Evolutionary conservation across 2,329 filamentous ascomycete species (phyloP), one percentile per base, ranked within the genome.

Genomic region (Xenoacremonium recifei): DNA sequence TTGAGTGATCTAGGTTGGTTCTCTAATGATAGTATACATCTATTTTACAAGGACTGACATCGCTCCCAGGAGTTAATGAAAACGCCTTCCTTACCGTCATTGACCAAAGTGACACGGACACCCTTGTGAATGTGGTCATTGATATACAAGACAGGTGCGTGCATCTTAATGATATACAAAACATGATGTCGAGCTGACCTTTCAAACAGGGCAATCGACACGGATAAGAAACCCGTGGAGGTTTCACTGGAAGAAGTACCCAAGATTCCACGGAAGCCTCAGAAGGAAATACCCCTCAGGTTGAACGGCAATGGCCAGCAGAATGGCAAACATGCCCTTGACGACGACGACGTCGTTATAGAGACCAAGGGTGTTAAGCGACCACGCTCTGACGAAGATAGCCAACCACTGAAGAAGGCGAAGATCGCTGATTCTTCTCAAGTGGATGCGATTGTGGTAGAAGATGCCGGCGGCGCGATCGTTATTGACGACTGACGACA

Each of bases 11-110:
- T 96, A 7, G 87, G 81, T 80, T 71, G 54, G 69, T 47, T 19
- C 18, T 15, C 6, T n/a, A 7, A 29, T 32, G n/a, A 23, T 25
- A 9, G 18, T n/a, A 19, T 33, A 16, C 12, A 20, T 25, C 18
- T 7, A 10, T 37, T 13, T 34, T 17, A 32, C 19, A 37, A 44
- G 23, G 7, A 34, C 54, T 59, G 32, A 59, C 39, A 35, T 18
- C 32, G 19, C 27, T 48, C 47, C n/a, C 47, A 83, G 79, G 85
- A 10, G 80, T 96, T 54, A 78, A 78, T 44, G 72, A 77, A 18
- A 87, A 87, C 50, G 84, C 77, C 39, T 92, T 95, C 62, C 67
- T 97, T 49, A 95, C 88, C 0, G 71, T 97, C 39, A 83, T 86
- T n/a, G 93, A 95, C 42, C 86, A 89, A 35, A 86, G 91, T 39